A percentile compares a stretch with the other conserved stretches of the same genome.
Conservation (phyloP, 2,329 filamentous ascomycete genomes). For the Alternaria arborescens region DNA sequence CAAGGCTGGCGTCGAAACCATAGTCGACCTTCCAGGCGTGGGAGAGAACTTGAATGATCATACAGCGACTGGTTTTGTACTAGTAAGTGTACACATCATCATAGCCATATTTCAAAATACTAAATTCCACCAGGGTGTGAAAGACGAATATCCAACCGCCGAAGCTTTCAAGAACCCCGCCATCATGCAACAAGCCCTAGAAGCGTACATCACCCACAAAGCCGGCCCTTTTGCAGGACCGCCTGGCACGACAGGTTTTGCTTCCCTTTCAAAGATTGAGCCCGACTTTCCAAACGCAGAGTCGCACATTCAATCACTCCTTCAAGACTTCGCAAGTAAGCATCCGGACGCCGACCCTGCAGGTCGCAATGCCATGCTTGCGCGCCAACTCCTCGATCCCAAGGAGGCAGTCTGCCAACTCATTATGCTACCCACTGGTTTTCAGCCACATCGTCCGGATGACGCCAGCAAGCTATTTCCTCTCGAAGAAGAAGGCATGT, state of each 20-base stretch:
- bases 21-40: slow-evolving; percentile 42
- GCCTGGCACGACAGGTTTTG: slow-evolving; percentile 37
- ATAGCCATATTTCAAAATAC: background rate
- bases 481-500: slow-evolving; percentile 24
- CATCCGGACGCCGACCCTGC: slow-evolving; percentile 34
- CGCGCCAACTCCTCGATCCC: slow-evolving; percentile 34
- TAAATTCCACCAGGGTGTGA: slow-evolving; percentile 24
- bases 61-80: slow-evolving; percentile 26
- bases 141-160: slow-evolving; percentile 39
- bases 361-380: slow-evolving; percentile 33
- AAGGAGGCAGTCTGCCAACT: slow-evolving; percentile 33
- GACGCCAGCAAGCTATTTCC: slow-evolving; percentile 14
- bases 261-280: slow-evolving; percentile 30
- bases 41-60: slow-evolving; percentile 52
- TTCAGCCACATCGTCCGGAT: slow-evolving; percentile 13
- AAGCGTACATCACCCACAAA: slow-evolving; percentile 40
- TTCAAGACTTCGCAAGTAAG: slow-evolving; percentile 25
- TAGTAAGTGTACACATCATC: slow-evolving; percentile 19
- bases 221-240: slow-evolving; percentile 38
- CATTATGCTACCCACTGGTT: slow-evolving; percentile 27
- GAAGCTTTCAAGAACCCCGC: slow-evolving; percentile 34
- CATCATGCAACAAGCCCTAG: slow-evolving; percentile 37
- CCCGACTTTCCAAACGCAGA: slow-evolving; percentile 30
- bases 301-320: slow-evolving; percentile 30
- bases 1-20: slow-evolving; percentile 36